A percentile compares a stretch with the other conserved stretches of the same genome.
phyloP scores from a whole-genome alignment of 345 rosid species.

The Populus ilicifolia region DNA sequence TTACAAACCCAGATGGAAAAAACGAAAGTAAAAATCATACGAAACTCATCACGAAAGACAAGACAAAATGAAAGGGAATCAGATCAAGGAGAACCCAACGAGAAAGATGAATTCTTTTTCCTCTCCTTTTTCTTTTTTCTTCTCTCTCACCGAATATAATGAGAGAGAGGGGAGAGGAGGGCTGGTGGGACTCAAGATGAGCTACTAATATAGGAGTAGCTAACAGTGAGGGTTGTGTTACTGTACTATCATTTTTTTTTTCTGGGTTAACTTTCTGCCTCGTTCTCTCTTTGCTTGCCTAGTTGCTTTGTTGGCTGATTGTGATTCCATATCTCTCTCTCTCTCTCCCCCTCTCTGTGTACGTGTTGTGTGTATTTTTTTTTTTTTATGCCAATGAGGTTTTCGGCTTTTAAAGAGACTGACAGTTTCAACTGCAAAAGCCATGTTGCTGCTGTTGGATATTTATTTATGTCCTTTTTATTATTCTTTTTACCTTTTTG shows the following conservation, averaged over 20 bases:
- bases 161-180: background rate
- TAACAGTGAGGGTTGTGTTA: background rate
- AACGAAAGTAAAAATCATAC: constrained; percentile 2
- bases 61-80: constrained; percentile 3
- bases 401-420: background rate
- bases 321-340: background rate
- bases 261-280: constrained; percentile 2
- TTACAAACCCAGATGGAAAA: background rate
- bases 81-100: background rate
- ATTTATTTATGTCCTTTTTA: background rate
- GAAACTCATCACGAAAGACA: background rate
- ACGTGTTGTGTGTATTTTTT: background rate
- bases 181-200: background rate
- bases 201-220: background rate
- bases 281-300: background rate
- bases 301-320: background rate
- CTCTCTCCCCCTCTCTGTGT: background rate
- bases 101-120: constrained; percentile 6
- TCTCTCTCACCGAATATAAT: background rate
- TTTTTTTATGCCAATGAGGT: background rate
- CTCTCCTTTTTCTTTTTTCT: constrained; percentile 4
- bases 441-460: constrained; percentile 4
- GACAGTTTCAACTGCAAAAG: constrained; percentile 25
- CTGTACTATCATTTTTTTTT: background rate
- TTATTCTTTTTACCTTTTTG: constrained; percentile 8